phyloP scores from a whole-genome alignment of 2,329 filamentous ascomycete species.

The Allantophomopsis cytisporea region DNA sequence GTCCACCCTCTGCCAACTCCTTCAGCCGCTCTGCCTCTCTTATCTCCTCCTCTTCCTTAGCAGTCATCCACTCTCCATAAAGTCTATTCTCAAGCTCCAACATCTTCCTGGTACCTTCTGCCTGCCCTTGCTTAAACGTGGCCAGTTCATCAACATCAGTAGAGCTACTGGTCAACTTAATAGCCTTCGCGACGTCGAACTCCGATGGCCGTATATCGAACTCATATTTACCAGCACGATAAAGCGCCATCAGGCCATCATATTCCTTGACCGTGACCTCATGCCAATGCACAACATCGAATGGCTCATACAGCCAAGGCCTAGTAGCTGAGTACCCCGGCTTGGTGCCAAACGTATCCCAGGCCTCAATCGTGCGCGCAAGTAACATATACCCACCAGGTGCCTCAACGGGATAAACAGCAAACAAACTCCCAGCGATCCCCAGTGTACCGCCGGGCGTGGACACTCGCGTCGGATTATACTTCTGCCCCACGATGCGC shows the following conservation, averaged over 20 bases:
- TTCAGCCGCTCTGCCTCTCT: slow-evolving; percentile 5
- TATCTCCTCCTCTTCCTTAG: slow-evolving; percentile 8
- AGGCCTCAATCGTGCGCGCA: slow-evolving; percentile 19
- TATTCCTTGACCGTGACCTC: slow-evolving; percentile 21
- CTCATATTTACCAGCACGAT: slow-evolving; percentile 17
- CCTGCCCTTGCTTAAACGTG: slow-evolving; percentile 4
- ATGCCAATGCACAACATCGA: slow-evolving; percentile 21
- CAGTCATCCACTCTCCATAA: slow-evolving; percentile 17
- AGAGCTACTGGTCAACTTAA: slow-evolving; percentile 9
- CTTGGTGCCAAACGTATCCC: slow-evolving; percentile 20
- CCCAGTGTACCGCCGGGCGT: slow-evolving; percentile 23
- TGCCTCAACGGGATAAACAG: slow-evolving; percentile 22
- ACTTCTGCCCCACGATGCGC: slow-evolving; percentile 16
- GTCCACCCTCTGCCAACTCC: slow-evolving; percentile 8
- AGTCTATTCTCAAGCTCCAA: slow-evolving; percentile 15
- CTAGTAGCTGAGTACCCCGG: slow-evolving; percentile 15
- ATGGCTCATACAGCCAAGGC: slow-evolving; percentile 23
- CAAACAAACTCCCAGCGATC: slow-evolving; percentile 20
- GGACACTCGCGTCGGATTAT: slow-evolving; percentile 21
- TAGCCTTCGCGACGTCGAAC: slow-evolving; percentile 18
- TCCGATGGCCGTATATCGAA: slow-evolving; percentile 15
- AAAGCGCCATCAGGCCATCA: slow-evolving; percentile 14
- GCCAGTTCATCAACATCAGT: slow-evolving; percentile 8
- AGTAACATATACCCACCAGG: slow-evolving; percentile 26
- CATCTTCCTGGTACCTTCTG: slow-evolving; percentile 8